Conservation (phyloP, 805 yeast species). For the Candida loeiensis region DNA sequence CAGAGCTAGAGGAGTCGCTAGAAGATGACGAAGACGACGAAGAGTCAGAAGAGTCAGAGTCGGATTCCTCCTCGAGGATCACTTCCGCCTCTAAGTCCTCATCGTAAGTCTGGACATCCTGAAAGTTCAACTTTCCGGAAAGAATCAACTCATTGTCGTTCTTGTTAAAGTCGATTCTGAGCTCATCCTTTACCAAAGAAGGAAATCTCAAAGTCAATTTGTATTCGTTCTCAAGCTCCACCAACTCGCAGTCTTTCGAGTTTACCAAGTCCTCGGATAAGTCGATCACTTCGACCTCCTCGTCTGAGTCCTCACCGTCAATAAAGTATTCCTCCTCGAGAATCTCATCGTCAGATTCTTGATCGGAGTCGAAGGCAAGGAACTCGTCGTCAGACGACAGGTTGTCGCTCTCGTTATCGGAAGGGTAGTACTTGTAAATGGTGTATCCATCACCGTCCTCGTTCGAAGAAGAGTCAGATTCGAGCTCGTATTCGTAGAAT, state of each 20-base stretch:
- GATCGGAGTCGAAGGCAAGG: conserved; percentile 16
- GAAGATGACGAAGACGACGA: neutral
- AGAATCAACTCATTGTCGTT: conserved; percentile 39
- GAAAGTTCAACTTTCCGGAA: conserved; percentile 37
- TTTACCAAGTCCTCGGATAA: conserved; percentile 39
- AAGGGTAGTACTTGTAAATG: conserved; percentile 40
- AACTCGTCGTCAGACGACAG: conserved; percentile 39
- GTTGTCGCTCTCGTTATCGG: conserved; percentile 32
- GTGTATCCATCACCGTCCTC: conserved; percentile 45
- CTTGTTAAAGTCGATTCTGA: conserved; percentile 38
- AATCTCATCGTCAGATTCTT: conserved; percentile 11
- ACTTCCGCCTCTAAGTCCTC: conserved; percentile 20
- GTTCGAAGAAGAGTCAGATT: conserved; percentile 28
- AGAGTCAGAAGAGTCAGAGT: conserved; percentile 12
- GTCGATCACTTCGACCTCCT: conserved; percentile 35
- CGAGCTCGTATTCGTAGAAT: conserved; percentile 20
- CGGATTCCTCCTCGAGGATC: conserved; percentile 14
- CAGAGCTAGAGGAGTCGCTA: neutral
- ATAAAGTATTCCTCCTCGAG: conserved; percentile 3
- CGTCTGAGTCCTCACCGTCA: conserved; percentile 24
- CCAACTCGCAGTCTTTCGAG: conserved; percentile 43
- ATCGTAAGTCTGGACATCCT: conserved; percentile 20
- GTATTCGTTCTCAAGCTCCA: conserved; percentile 35
- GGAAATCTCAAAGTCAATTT: conserved; percentile 42
- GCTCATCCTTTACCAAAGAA: conserved; percentile 37